Evolutionary conservation across 2,329 filamentous ascomycete species (phyloP), one percentile per base, ranked within the genome.

Genomic region (Cercospora canescens): DNA sequence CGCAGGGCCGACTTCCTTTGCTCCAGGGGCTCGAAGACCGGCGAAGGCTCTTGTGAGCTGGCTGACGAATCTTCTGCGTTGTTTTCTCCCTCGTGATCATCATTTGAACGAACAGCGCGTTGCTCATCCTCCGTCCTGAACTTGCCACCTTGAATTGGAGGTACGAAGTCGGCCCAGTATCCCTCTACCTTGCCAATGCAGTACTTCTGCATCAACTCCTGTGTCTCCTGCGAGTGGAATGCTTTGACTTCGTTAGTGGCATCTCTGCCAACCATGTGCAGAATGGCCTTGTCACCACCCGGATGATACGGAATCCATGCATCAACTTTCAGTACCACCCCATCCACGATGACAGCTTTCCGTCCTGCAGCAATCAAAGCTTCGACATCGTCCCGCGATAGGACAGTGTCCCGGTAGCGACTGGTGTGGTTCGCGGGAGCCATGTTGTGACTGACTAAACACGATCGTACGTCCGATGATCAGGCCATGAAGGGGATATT

Each of bases 231-330:
- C 1, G 94, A 97, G 79, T 99, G 95, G 34, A 97, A 97, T 92
- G 90, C 92, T 78, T 90, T 92, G 68, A 98, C 89, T 80, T 98
- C 95, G 78, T 97, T 94, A 11, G 94, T 97, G 59, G 93, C 94
- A 69, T 79, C 76, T 71, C 77, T 69, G 30, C 77, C 77, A 67
- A 98, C 87, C 93, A 97, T 95, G 77, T 99, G 95, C 77, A 88
- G 83, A 70, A 99, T 96, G 62, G 94, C 87, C 80, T 93, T 95
- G 74, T 94, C 89, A 72, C 95, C 95, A 64, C 95, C 95, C 12
- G 95, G 95, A 75, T 98, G 95, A 75, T 91, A 97, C 61, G 88
- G 88, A 60, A 96, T 82, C 92, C 93, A 99, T 41, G 90, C 85
- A 78, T 98, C 94, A 34, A 93, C 89, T 81, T 93, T 97, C 71